Evolutionary conservation across 352 stramenopile genomes (phyloP).

Genomic region (Phytophthora ramorum): DNA sequence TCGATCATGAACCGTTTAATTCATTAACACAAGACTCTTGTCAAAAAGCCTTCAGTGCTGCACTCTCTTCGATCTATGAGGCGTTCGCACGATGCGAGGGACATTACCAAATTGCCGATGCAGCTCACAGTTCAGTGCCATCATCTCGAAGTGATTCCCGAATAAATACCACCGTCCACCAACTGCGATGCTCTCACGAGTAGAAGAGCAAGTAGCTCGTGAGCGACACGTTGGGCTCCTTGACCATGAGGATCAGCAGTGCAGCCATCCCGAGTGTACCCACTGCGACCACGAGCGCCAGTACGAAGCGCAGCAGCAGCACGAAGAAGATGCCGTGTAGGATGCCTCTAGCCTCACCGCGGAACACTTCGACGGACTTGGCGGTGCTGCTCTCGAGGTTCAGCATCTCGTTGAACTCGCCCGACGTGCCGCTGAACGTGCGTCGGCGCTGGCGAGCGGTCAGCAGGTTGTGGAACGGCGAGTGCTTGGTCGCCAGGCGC

Average conservation of each 20-base stretch:
- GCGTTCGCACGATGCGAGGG: neutral
- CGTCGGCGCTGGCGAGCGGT: slow-evolving; percentile 31
- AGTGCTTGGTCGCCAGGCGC: slow-evolving; percentile 18
- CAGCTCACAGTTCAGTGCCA: neutral
- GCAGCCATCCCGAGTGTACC: slow-evolving; percentile 40
- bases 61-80: neutral
- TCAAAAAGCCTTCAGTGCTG: neutral
- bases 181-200: slow-evolving; percentile 24
- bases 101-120: neutral
- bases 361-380: slow-evolving; percentile 69
- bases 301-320: slow-evolving; percentile 60
- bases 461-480: slow-evolving; percentile 31
- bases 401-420: slow-evolving; percentile 42
- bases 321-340: slow-evolving; percentile 69
- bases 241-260: slow-evolving; percentile 45
- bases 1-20: neutral
- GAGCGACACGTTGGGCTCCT: slow-evolving; percentile 40
- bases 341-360: slow-evolving; percentile 60
- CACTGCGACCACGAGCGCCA: slow-evolving; percentile 47
- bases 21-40: neutral
- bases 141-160: slow-evolving; percentile 21
- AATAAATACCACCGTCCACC: slow-evolving; percentile 32
- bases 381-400: slow-evolving; percentile 55
- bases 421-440: slow-evolving; percentile 38
- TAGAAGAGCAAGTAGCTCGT: slow-evolving; percentile 46